Evolutionary conservation across 108 stramenopile species (phyloP).

Genomic region (Mayamaea pseudoterrestris): DNA sequence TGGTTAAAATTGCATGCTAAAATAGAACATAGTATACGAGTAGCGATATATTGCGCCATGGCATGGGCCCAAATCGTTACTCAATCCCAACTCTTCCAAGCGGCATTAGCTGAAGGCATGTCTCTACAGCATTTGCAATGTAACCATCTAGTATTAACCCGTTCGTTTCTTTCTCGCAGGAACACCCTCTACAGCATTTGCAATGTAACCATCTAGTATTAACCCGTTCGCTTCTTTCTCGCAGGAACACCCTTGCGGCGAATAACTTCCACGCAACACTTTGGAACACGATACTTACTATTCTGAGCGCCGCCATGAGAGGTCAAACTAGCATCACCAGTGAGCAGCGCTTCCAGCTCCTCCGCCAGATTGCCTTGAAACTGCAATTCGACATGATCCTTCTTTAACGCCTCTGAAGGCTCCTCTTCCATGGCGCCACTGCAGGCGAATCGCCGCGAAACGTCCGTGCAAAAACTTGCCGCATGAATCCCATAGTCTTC

Average conservation of each 20-base stretch:
- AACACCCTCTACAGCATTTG: too few species aligned
- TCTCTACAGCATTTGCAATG: too few species aligned
- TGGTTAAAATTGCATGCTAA: background rate
- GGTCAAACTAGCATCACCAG: conserved; percentile 52
- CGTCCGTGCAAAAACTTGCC: conserved; percentile 31
- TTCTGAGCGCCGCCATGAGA: conserved; percentile 63
- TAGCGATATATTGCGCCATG: too few species aligned
- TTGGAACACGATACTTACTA: conserved; percentile 39
- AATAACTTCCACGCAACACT: conserved; percentile 32
- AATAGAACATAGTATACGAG: too few species aligned
- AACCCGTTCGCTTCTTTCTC: background rate
- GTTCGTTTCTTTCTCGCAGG: conserved; percentile 25
- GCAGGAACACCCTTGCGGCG: conserved; percentile 68
- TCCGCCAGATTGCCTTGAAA: conserved; percentile 68
- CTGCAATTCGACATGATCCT: conserved; percentile 45
- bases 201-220: too few species aligned
- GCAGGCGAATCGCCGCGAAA: conserved; percentile 60
- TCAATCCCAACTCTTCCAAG: too few species aligned
- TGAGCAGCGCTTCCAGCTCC: conserved; percentile 56
- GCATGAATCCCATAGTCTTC: conserved; percentile 67
- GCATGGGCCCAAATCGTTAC: too few species aligned
- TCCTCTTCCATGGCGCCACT: conserved; percentile 26
- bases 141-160: too few species aligned
- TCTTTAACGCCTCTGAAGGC: conserved; percentile 12
- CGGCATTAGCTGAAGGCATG: too few species aligned